Percentiles rank a stretch among this genome's conserved stretches.
These are phyloP conservation scores for Naegleria gruberi DNA, from an alignment of 208 protist genomes.

Conservation along the genomic window DNA sequence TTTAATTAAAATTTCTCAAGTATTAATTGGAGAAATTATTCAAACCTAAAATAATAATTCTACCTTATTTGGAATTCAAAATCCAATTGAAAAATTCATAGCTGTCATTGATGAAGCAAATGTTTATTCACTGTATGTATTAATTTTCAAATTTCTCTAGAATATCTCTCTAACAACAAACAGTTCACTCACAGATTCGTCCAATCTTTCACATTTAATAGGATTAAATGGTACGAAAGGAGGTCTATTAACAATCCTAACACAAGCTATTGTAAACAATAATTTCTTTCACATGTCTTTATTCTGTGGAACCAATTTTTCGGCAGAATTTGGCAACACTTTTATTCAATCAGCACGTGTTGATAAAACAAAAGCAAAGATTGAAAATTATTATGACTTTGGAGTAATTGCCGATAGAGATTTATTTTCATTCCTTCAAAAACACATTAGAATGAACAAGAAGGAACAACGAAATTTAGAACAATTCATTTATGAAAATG, in stretches of 20 bases:
- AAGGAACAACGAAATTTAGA: background rate
- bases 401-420: background rate
- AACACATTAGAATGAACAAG: background rate
- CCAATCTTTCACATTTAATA: background rate
- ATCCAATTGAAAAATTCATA: background rate
- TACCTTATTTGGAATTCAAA: background rate
- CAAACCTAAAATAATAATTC: background rate
- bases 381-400: background rate
- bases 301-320: background rate
- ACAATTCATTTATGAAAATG: background rate
- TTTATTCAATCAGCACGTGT: background rate
- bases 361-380: background rate
- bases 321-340: background rate
- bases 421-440: background rate
- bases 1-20: background rate
- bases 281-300: background rate
- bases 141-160: background rate
- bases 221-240: background rate
- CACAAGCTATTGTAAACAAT: background rate
- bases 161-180: background rate
- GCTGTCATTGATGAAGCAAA: background rate
- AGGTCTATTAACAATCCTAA: background rate
- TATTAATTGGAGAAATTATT: background rate
- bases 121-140: background rate
- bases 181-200: background rate